Percentiles rank a stretch among this genome's conserved stretches.
Evolutionary conservation across 768 basidiomycete species (phyloP).

Genomic region (Tricholoma terreum): DNA sequence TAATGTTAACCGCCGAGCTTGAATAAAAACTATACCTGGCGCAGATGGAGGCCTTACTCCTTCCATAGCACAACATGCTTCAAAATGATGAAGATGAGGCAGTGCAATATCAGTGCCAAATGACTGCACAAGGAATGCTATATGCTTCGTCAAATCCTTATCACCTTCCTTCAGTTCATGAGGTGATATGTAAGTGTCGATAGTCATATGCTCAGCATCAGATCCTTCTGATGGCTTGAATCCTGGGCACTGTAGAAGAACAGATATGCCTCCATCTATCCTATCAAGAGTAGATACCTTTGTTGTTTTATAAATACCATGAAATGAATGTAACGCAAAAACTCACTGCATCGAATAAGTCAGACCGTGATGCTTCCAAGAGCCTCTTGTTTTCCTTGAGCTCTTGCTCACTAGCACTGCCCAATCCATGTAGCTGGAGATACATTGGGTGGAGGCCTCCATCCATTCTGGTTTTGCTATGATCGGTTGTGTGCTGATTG

Average conservation of each 20-base stretch:
- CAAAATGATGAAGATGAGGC: too few species aligned
- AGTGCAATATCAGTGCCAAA: too few species aligned
- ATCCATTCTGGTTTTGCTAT: neutral
- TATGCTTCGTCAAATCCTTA: neutral
- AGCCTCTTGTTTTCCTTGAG: neutral
- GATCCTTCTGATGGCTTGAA: neutral
- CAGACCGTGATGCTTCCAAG: neutral
- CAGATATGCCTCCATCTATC: slow-evolving; percentile 6
- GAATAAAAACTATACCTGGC: neutral
- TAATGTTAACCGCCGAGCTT: neutral
- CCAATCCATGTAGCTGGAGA: neutral
- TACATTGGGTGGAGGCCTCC: slow-evolving; percentile 8
- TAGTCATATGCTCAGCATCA: neutral
- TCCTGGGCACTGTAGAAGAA: slow-evolving; percentile 3
- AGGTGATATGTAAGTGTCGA: slow-evolving; percentile 7
- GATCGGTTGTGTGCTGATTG: neutral
- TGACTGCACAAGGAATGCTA: slow-evolving; percentile 11
- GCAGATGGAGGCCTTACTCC: too few species aligned
- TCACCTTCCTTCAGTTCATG: neutral
- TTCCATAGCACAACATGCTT: too few species aligned
- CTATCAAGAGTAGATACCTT: slow-evolving; percentile 7
- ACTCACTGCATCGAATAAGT: slow-evolving; percentile 8
- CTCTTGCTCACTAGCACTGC: neutral
- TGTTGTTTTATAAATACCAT: neutral
- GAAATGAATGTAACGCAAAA: neutral